Evolutionary conservation across 164 flowering plant species (phyloP), one percentile per base, ranked within the genome.

Genomic region (Dillenia turbinata): DNA sequence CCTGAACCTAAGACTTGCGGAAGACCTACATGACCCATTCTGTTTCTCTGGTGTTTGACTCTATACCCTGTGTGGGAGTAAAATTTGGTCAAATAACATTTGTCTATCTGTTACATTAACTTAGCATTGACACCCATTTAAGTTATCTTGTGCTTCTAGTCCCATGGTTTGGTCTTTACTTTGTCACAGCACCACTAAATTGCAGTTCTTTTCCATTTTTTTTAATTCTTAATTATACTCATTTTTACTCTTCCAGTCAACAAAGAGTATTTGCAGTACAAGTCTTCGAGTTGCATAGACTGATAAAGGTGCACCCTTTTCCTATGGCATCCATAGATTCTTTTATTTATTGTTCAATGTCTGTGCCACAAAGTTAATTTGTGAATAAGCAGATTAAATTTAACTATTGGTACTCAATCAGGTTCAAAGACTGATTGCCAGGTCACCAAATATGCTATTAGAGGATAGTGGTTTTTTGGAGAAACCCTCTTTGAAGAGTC

Each of bases 241-340:
- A 5, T 33, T 73, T 24, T 8, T 57, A 19, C 47, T 57, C 58
- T 79, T 75, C 51, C 97, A 94, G 98, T 47, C 96, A 90, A 62
- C 97, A 90, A 70, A 85, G 84, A 74, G 73, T 77, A 11, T 90
- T 94, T 75, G 79, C 86, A 12, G 75, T 78, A 49, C 98, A 94
- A 86, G 85, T 94, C n/a, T 94, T 94, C 60, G 98, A 94, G 81
- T 77, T 94, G 81, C 98, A 94, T 73, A 83, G 95, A 70, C 68
- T 94, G 53, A 71, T 89, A 52, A 80, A 83, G 89, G 98, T 90
- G 68, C 73, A 72, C 54, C 40, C 40, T 45, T 59, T 62, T 19
- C 57, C 26, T 44, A 47, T 10, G 40, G 5, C 40, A 19, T n/a
- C 6, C 12, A 54, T 4, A 64, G 10, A 50, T 3, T 16, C 44